These are phyloP conservation scores for Phialophora tarda DNA, from an alignment of 2,329 filamentous ascomycete species.

Conservation along the genomic window DNA sequence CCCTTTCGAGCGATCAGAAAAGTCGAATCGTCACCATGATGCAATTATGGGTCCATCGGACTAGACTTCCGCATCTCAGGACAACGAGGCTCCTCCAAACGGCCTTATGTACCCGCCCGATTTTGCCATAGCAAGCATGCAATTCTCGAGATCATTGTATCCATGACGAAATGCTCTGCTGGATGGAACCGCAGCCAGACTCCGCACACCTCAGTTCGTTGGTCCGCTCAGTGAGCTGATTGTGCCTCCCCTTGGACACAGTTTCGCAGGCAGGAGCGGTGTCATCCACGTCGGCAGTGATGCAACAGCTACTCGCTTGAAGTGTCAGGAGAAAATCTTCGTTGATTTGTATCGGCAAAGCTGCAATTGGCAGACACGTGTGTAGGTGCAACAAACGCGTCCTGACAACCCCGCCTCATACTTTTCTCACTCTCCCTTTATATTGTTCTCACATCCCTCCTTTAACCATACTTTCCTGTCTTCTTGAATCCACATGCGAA, in stretches of 20 bases:
- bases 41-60: background rate
- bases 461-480: conserved; percentile 6
- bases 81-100: background rate
- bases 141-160: background rate
- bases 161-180: conserved; percentile 10
- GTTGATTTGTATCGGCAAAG: conserved; percentile 12
- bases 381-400: conserved; percentile 12
- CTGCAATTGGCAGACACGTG: conserved; percentile 10
- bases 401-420: conserved; percentile 11
- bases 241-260: background rate
- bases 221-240: background rate
- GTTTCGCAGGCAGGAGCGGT: background rate
- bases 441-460: conserved; percentile 11
- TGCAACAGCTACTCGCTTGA: conserved; percentile 10
- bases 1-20: background rate
- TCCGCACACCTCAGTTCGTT: conserved; percentile 3
- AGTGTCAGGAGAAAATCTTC: conserved; percentile 6
- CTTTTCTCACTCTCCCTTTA: conserved; percentile 17
- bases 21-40: conserved; percentile 1
- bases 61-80: background rate
- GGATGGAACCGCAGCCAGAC: background rate
- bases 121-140: conserved; percentile 1
- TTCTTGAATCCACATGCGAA: conserved; percentile 3
- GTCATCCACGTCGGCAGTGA: conserved; percentile 3
- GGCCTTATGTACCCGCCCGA: background rate